phyloP scores from a whole-genome alignment of 2,329 filamentous ascomycete genomes.

The Aspergillus ibericus region DNA sequence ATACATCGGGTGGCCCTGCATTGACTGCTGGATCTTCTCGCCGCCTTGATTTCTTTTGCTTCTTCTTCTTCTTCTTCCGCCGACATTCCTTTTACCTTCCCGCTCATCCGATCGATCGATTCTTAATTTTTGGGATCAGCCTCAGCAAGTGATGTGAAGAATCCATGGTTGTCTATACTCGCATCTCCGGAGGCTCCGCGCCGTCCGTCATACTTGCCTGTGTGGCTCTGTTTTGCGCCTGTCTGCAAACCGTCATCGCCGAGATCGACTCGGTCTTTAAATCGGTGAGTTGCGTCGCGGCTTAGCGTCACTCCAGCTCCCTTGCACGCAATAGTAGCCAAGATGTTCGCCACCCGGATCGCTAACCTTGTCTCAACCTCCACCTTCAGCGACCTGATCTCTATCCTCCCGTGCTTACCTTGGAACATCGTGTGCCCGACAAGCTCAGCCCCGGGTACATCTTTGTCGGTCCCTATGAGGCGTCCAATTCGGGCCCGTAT shows the following conservation, averaged over 20 bases:
- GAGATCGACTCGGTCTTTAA: conserved; percentile 38
- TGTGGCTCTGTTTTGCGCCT: not conserved
- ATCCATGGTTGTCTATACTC: conserved; percentile 26
- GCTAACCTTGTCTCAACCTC: not conserved
- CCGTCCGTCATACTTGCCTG: conserved; percentile 4
- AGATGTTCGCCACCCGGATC: conserved; percentile 5
- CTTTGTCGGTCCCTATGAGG: conserved; percentile 53
- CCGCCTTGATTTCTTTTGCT: not conserved
- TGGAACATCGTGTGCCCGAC: conserved; percentile 29
- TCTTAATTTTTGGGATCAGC: not conserved
- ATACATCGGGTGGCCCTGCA: not conserved
- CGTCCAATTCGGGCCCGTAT: conserved; percentile 51
- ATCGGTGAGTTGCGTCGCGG: conserved; percentile 32
- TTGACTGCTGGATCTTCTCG: not conserved
- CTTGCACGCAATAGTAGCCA: conserved; percentile 6
- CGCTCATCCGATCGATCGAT: not conserved
- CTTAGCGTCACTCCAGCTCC: not conserved
- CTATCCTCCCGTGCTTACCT: conserved; percentile 35
- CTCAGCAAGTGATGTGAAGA: conserved; percentile 23
- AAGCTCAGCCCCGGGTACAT: conserved; percentile 50
- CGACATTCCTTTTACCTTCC: not conserved
- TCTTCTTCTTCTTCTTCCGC: not conserved
- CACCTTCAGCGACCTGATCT: conserved; percentile 40
- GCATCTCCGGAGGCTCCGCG: conserved; percentile 15
- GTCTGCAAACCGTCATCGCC: conserved; percentile 18